Evolutionary conservation across 305 asterid genomes (phyloP).

Genomic region (Ilex paraguariensis): DNA sequence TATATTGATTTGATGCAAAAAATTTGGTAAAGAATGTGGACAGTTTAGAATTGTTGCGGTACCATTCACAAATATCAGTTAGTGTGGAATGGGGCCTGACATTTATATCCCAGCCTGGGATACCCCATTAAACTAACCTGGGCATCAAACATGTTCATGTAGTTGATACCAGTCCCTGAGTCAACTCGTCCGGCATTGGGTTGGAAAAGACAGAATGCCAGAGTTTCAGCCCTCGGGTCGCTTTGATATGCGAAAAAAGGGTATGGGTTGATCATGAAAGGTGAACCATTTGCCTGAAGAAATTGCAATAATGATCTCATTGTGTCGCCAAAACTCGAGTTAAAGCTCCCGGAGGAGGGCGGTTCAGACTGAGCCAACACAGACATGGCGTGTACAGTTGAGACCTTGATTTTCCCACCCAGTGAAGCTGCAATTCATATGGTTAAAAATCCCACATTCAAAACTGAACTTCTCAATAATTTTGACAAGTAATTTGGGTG

Average conservation of each 20-base stretch:
- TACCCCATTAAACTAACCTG: conserved; percentile 46
- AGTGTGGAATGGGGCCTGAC: background rate
- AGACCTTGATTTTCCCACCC: conserved; percentile 87
- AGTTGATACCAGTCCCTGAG: conserved; percentile 63
- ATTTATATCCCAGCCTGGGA: too few species aligned
- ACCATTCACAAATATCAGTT: too few species aligned
- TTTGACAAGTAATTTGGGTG: too few species aligned
- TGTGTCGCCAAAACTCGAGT: conserved; percentile 38
- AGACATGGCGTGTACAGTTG: conserved; percentile 90
- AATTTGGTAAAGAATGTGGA: too few species aligned
- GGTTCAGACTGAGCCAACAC: conserved; percentile 81
- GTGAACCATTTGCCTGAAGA: conserved; percentile 58
- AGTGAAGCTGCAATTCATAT: conserved; percentile 53
- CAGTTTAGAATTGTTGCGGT: too few species aligned
- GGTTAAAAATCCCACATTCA: background rate
- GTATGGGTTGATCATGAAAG: conserved; percentile 92
- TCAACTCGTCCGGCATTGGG: conserved; percentile 87
- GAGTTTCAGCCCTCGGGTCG: conserved; percentile 79
- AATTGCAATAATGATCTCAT: conserved; percentile 67
- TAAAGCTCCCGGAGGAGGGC: conserved; percentile 75
- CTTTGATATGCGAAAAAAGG: conserved; percentile 91
- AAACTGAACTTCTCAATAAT: too few species aligned
- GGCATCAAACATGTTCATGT: conserved; percentile 99
- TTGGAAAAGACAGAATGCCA: conserved; percentile 91
- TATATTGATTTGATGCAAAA: too few species aligned